These are phyloP conservation scores for Firmiana major DNA, from an alignment of 345 rosid genomes.

Conservation along the genomic window DNA sequence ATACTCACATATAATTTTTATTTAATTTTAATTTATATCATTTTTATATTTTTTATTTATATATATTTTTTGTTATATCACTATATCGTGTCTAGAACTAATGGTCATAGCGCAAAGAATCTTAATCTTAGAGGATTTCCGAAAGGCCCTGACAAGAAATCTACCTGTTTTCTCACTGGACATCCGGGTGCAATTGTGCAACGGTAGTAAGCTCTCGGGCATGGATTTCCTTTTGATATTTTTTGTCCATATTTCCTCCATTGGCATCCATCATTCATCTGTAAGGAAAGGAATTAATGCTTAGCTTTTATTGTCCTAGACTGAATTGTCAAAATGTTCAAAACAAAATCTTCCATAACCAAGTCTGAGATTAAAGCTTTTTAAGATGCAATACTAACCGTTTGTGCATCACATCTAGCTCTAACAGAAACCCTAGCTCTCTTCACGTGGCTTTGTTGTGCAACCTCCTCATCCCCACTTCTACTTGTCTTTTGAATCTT, in stretches of 20 bases:
- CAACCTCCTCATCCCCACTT: conserved; percentile 44
- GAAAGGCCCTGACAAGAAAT: neutral
- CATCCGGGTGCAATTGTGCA: conserved; percentile 80
- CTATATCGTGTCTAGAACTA: no score
- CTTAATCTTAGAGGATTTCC: no score
- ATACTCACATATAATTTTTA: no score
- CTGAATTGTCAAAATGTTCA: neutral
- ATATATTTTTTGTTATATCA: no score
- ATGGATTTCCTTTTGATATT: conserved; percentile 82
- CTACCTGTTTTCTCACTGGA: conserved; percentile 86
- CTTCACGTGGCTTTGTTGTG: conserved; percentile 53
- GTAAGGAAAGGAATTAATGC: neutral
- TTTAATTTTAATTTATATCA: no score
- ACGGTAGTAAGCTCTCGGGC: conserved; percentile 89
- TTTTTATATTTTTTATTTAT: no score
- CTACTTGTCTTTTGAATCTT: conserved; percentile 42
- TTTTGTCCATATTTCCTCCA: conserved; percentile 98
- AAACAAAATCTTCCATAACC: neutral
- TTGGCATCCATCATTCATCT: conserved; percentile 97
- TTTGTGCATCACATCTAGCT: conserved; percentile 82
- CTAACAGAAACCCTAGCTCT: conserved; percentile 92
- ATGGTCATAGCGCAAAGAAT: no score
- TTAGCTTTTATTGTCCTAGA: neutral
- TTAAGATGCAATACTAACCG: conserved; percentile 33
- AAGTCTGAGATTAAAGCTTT: neutral